Evolutionary conservation across 208 protist species (phyloP), one percentile per base, ranked within the genome.

Genomic region (Novymonas esmeraldas): DNA sequence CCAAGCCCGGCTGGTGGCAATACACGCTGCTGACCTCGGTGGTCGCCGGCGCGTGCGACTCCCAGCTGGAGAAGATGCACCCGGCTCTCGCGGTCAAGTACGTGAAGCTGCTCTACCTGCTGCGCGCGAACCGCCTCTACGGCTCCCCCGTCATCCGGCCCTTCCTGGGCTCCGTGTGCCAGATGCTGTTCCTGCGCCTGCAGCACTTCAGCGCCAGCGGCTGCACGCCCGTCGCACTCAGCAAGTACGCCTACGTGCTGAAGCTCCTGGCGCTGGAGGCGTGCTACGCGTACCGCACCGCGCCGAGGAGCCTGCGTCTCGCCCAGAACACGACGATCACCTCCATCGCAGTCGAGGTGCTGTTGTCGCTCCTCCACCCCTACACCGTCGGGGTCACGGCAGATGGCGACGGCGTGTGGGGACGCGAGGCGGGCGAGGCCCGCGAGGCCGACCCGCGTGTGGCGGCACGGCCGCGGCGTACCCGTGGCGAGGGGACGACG

Each of bases 191-290:
- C 67, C 68, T 87, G n/a, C 64, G 70, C 33, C 70, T 94, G 42
- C 81, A 87, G 66, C 64, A 71, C 42, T 77, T 90, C 42, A 69
- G 55, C 46, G 78, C 87, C 14, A 69, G 78, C 59, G 58, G 64
- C 16, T 85, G 78, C 65, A 64, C 66, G 10, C 82, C 83, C 3
- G 58, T 90, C 16, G 63, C 85, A 42, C 77, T 93, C 41, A 94
- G 80, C 74, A 95, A 95, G 73, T 93, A 96, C 80, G 84, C 86
- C 24, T 96, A 91, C 74, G 77, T 94, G 28, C 76, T 96, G 34
- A 91, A 93, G 64, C 72, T 96, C 56, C 72, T 96, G 24, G 81
- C 86, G 14, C 60, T 91, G 34, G 88, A 96, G 73, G 59, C 83
- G n/a, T 75, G 57, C 70, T 85, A 82, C 69, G 64, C 64, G 55